phyloP scores from a whole-genome alignment of 257 asterid species.

The Leptodermis oblonga region DNA sequence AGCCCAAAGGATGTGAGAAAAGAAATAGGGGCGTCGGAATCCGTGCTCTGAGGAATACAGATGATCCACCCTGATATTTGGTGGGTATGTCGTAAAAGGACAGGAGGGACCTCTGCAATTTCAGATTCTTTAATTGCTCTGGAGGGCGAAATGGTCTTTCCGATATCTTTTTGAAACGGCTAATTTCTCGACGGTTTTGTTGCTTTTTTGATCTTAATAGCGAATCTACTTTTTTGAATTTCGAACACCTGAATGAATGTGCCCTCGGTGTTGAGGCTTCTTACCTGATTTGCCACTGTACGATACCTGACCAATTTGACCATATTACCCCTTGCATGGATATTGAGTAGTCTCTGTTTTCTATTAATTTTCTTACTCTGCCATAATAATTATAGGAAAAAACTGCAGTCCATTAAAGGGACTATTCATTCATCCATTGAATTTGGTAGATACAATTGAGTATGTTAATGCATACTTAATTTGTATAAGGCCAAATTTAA shows the following conservation, averaged over 20 bases:
- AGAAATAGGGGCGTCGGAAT: not conserved
- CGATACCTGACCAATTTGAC: too few relatives aligned
- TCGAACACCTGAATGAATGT: not conserved
- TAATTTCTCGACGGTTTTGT: constrained; percentile 8
- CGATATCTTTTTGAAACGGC: constrained; percentile 13
- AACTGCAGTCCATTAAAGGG: too few relatives aligned
- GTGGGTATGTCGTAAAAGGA: not conserved
- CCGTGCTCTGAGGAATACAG: not conserved
- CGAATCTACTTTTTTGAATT: constrained; percentile 17
- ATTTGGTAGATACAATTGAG: too few relatives aligned
- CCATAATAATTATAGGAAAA: not conserved
- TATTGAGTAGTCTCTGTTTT: not conserved
- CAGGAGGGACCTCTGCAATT: not conserved
- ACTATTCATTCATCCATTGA: too few relatives aligned
- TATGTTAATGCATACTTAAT: too few relatives aligned
- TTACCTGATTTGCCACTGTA: constrained; percentile 22
- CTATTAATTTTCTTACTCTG: not conserved
- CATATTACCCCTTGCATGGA: not conserved
- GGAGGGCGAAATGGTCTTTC: constrained; percentile 20
- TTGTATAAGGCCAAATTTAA: too few relatives aligned
- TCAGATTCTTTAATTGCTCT: not conserved
- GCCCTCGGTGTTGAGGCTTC: not conserved
- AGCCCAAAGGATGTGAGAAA: too few relatives aligned
- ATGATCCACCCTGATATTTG: not conserved
- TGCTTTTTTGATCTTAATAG: not conserved